Conservation (phyloP, 345 rosid species). For the Heritiera littoralis region DNA sequence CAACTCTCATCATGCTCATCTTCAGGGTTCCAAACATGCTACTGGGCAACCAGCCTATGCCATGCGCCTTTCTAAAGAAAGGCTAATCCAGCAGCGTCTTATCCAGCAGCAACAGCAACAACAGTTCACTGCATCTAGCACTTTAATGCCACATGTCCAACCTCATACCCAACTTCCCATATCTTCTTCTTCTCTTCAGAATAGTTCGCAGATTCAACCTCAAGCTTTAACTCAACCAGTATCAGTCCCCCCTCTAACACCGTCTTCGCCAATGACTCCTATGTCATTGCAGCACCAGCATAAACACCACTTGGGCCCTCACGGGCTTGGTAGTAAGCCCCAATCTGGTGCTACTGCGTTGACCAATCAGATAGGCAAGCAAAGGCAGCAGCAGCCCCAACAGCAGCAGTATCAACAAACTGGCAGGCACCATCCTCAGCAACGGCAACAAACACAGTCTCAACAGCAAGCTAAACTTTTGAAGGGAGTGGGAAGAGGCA, state of each 20-base stretch:
- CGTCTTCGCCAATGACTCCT: conserved; percentile 62
- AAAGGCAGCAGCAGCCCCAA: conserved; percentile 67
- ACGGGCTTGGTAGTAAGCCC: conserved; percentile 55
- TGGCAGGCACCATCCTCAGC: conserved; percentile 87
- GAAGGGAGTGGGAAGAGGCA: conserved; percentile 90
- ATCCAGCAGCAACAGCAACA: conserved; percentile 65
- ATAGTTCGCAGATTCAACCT: conserved; percentile 63
- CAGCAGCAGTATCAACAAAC: conserved; percentile 79
- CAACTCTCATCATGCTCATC: conserved; percentile 67
- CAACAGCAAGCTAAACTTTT: conserved; percentile 69
- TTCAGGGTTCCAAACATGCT: conserved; percentile 65
- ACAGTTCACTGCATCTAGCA: conserved; percentile 61
- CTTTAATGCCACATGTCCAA: conserved; percentile 62
- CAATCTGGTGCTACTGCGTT: conserved; percentile 57
- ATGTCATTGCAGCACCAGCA: conserved; percentile 58
- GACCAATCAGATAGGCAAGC: conserved; percentile 81
- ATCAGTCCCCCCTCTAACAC: conserved; percentile 47
- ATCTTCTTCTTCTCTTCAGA: conserved; percentile 75
- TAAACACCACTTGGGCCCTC: conserved; percentile 63
- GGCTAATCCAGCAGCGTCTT: conserved; percentile 73
- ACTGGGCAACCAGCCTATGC: conserved; percentile 74
- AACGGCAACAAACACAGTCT: conserved; percentile 60
- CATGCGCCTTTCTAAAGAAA: conserved; percentile 59
- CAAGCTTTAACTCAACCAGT: conserved; percentile 59
- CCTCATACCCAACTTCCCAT: conserved; percentile 67